These are phyloP conservation scores for Sporothrix luriei DNA, from an alignment of 2,329 filamentous ascomycete species.

Conservation along the genomic window DNA sequence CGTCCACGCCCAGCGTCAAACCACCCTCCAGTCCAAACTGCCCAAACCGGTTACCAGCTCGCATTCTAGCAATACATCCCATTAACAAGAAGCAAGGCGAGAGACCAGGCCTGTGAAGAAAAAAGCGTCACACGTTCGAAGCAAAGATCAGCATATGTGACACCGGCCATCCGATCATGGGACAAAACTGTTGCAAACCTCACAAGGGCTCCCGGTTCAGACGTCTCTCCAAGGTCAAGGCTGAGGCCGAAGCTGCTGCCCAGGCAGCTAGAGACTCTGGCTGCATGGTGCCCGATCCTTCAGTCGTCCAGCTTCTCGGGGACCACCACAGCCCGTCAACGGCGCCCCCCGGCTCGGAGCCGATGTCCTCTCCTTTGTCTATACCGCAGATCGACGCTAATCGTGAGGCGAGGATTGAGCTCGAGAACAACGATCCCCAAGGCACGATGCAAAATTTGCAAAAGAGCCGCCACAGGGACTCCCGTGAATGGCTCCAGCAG, in stretches of 20 bases:
- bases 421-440: neutral
- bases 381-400: constrained; percentile 11
- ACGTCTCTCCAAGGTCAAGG: constrained; percentile 12
- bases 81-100: neutral
- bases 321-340: neutral
- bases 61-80: neutral
- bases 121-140: neutral
- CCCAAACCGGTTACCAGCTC: neutral
- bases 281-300: neutral
- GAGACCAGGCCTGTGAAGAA: neutral
- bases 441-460: neutral
- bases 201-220: neutral
- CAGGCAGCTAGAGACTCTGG: neutral
- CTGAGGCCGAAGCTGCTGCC: constrained; percentile 9
- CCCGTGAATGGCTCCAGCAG: constrained; percentile 14
- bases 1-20: constrained; percentile 6
- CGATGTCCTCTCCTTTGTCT: constrained; percentile 2
- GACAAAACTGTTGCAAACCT: constrained; percentile 21
- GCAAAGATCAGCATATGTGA: neutral
- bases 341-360: neutral
- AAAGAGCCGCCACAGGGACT: neutral
- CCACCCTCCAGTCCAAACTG: neutral
- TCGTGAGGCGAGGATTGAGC: neutral
- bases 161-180: neutral
- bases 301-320: neutral